These are phyloP conservation scores for Peronosclerospora sorghi DNA, from an alignment of 352 stramenopile species.

Conservation along the genomic window DNA sequence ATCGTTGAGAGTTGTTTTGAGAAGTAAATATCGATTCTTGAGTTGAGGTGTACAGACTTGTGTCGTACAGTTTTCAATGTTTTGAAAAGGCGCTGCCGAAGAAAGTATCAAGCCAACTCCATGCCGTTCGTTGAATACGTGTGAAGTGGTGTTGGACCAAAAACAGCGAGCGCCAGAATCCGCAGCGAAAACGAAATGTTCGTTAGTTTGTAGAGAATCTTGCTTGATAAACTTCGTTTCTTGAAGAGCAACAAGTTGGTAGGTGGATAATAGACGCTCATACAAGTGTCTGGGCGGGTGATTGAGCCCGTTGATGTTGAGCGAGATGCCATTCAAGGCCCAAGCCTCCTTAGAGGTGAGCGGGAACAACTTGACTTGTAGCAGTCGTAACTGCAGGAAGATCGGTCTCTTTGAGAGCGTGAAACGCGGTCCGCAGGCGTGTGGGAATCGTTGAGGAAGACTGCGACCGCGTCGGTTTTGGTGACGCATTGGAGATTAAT, in stretches of 20 bases:
- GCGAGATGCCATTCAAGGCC: slow-evolving; percentile 4
- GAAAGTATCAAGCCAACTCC: slow-evolving; percentile 5
- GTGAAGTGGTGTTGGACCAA: slow-evolving; percentile 8
- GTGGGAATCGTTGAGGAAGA: no score
- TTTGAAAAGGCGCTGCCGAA: slow-evolving; percentile 2
- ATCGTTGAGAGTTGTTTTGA: not conserved
- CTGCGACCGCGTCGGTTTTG: no score
- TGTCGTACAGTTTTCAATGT: slow-evolving; percentile 3
- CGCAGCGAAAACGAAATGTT: slow-evolving; percentile 1
- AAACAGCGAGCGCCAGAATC: slow-evolving; percentile 10
- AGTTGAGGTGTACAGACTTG: not conserved
- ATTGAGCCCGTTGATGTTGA: slow-evolving; percentile 12
- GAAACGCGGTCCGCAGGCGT: no score
- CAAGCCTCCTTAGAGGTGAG: slow-evolving; percentile 6
- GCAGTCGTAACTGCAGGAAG: no score
- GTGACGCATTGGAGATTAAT: no score
- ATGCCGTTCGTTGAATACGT: slow-evolving; percentile 4
- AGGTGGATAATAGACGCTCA: slow-evolving; percentile 5
- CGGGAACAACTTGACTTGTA: not conserved
- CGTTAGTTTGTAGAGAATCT: slow-evolving; percentile 7
- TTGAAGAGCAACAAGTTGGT: slow-evolving; percentile 9
- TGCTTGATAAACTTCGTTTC: slow-evolving; percentile 11
- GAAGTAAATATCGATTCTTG: slow-evolving; percentile 8
- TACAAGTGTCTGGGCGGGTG: not conserved
- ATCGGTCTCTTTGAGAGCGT: no score